These are phyloP conservation scores for Fusarium temperatum DNA, from an alignment of 2,329 filamentous ascomycete genomes.

Conservation along the genomic window DNA sequence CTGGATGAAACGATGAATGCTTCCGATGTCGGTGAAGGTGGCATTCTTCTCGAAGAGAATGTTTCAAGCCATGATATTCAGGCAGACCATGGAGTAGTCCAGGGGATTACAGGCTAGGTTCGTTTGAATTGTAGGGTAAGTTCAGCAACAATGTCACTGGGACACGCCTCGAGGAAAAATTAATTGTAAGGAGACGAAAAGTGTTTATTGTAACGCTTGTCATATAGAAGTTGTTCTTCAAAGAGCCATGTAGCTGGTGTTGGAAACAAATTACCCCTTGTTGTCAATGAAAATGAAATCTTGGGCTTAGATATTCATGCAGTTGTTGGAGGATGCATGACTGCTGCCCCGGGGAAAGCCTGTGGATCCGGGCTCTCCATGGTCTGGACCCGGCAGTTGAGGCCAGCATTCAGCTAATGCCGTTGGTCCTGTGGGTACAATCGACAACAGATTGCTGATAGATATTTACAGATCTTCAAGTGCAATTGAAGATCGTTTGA, in stretches of 20 bases:
- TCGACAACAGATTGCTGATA: not conserved
- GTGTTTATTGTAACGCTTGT: no score
- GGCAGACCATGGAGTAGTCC: not conserved
- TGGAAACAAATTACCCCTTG: not conserved
- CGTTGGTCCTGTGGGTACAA: slow-evolving; percentile 8
- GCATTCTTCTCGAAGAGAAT: not conserved
- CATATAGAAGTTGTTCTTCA: no score
- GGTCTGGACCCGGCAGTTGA: slow-evolving; percentile 11
- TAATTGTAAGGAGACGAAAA: not conserved
- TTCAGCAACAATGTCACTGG: not conserved
- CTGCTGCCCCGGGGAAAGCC: not conserved
- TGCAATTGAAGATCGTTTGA: not conserved
- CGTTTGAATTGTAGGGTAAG: not conserved
- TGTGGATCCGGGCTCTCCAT: slow-evolving; percentile 8
- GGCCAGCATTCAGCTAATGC: not conserved
- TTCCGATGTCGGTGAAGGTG: not conserved
- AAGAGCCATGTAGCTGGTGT: not conserved
- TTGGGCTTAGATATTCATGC: not conserved
- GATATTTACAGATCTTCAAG: not conserved
- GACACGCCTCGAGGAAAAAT: no score
- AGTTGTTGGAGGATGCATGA: not conserved
- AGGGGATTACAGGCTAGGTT: not conserved
- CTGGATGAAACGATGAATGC: not conserved
- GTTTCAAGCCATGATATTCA: not conserved
- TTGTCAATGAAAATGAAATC: not conserved